These are phyloP conservation scores for Fusarium avenaceum DNA, from an alignment of 2,329 filamentous ascomycete species.

Conservation along the genomic window DNA sequence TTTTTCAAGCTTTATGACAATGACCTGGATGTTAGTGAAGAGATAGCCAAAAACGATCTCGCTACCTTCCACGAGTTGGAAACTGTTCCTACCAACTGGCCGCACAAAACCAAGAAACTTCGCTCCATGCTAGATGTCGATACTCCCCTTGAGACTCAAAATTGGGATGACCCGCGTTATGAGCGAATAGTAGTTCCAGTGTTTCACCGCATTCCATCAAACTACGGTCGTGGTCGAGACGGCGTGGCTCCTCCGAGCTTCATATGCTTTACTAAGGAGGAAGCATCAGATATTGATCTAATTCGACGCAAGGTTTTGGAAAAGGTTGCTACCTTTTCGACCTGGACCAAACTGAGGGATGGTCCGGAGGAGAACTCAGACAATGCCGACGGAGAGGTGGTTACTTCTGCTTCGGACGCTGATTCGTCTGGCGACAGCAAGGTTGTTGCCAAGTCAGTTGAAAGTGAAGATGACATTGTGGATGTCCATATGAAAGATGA, in stretches of 20 bases:
- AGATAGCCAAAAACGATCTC: constrained; percentile 75
- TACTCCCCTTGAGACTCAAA: constrained; percentile 56
- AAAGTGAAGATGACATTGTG: constrained; percentile 91
- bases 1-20: constrained; percentile 92
- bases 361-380: constrained; percentile 64
- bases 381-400: constrained; percentile 75
- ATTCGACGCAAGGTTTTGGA: constrained; percentile 86
- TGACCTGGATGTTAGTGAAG: constrained; percentile 74
- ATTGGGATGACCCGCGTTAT: constrained; percentile 73
- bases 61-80: constrained; percentile 84
- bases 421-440: constrained; percentile 78
- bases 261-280: constrained; percentile 80
- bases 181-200: constrained; percentile 79
- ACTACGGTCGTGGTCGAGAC: constrained; percentile 52
- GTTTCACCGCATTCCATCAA: constrained; percentile 67
- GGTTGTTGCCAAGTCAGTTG: constrained; percentile 81
- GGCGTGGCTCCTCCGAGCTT: constrained; percentile 70
- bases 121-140: constrained; percentile 66
- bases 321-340: constrained; percentile 82
- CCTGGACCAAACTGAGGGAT: constrained; percentile 72
- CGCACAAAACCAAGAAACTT: constrained; percentile 66
- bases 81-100: constrained; percentile 81
- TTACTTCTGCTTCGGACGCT: constrained; percentile 73
- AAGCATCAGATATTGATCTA: constrained; percentile 74
- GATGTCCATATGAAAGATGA: constrained; percentile 87